Evolutionary conservation across 768 basidiomycete genomes (phyloP).

Genomic region (Lactifluus piperatus): DNA sequence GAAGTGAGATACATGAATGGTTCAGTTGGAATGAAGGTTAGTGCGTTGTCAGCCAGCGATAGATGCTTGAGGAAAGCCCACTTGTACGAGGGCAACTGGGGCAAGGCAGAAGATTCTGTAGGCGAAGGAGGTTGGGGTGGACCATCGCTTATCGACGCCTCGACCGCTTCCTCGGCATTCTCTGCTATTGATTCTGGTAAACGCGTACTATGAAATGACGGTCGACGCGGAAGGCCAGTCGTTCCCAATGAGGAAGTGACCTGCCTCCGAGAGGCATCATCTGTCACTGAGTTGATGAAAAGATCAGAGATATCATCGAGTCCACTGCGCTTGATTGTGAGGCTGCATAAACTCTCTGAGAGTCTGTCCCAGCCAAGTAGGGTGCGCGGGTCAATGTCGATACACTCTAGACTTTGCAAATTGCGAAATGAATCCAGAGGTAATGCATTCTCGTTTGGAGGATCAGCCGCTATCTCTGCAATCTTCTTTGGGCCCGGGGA

Average conservation of each 20-base stretch:
- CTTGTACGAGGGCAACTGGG: conserved; percentile 46
- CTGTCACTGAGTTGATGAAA: conserved; percentile 66
- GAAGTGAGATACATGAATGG: conserved; percentile 59
- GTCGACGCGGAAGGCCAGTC: conserved; percentile 32
- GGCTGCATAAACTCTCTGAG: conserved; percentile 56
- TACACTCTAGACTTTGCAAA: conserved; percentile 62
- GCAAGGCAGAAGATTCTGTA: conserved; percentile 23
- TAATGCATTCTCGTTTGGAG: conserved; percentile 63
- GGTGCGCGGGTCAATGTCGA: conserved; percentile 75
- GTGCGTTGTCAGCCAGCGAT: conserved; percentile 68
- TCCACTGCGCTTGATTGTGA: conserved; percentile 74
- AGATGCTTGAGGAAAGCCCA: conserved; percentile 75
- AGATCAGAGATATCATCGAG: conserved; percentile 74
- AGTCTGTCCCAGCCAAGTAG: conserved; percentile 80
- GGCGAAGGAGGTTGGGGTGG: conserved; percentile 15
- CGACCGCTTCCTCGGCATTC: conserved; percentile 30
- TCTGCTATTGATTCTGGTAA: conserved; percentile 54
- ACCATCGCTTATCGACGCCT: conserved; percentile 17
- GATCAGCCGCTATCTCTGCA: conserved; percentile 57
- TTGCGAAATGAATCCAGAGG: conserved; percentile 84
- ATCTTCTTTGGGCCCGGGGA: conserved; percentile 60
- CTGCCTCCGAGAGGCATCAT: conserved; percentile 59
- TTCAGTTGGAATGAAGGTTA: conserved; percentile 71
- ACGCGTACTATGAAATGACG: conserved; percentile 41
- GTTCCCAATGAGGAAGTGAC: conserved; percentile 40